Evolutionary conservation across 139 green algal genomes (phyloP), one percentile per base, ranked within the genome.

Genomic region (Coelastrella sp.): DNA sequence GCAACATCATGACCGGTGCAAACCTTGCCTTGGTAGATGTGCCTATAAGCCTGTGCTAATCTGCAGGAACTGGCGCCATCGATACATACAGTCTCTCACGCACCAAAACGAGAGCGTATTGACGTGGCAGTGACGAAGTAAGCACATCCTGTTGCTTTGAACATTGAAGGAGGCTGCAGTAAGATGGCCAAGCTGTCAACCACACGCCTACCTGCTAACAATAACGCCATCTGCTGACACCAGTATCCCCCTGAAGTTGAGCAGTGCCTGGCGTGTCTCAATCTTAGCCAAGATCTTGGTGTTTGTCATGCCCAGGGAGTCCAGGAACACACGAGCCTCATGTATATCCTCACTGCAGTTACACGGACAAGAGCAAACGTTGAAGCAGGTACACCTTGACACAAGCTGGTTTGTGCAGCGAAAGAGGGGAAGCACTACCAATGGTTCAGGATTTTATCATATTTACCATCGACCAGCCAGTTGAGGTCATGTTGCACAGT

Each of bases 281-380:
- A 97, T 91, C 89, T 99, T 99, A 64, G 97, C 97, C 68, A 98
- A 89, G 20, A 99, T 87, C 92, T 96, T 97, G 80, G 93, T 96
- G 83, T 85, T 92, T 16, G 78, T 88, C 81, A 95, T 90, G 75
- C 96, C 94, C 10, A 97, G 92, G 14, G 90, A 93, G 64, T 96
- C 88, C 76, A 99, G 94, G 92, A 96, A 98, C 13, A 95, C 89
- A 58, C 95, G 93, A 3, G 95, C 96, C 84, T 97, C 94, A 2
- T 75, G 57, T n/a, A 99, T 91, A 81, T 99, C 97, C 84, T 96
- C 95, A 0, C 93, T 93, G n/a, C 80, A 86, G 7, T 56, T 20
- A 7, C 64, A 71, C 11, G 11, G 16, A 14, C 64, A 71, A 47
- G 32, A 47, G 32, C 32, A 47, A 47, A 47, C 1, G 32, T 47